Evolutionary conservation across 495 filamentous ascomycete species (phyloP).

Genomic region (Mytilinidion resinicola): DNA sequence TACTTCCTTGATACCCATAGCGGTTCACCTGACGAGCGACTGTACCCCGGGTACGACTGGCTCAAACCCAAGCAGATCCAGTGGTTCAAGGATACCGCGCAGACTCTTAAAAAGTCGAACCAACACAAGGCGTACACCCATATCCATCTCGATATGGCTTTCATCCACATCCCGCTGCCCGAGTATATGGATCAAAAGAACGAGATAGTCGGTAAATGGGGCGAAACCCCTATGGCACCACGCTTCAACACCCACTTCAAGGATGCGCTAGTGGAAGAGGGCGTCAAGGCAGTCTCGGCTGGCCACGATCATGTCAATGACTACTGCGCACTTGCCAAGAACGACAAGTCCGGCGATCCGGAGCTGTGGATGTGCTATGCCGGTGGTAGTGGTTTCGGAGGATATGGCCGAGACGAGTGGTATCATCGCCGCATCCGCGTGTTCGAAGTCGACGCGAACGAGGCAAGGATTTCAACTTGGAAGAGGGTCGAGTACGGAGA

Average conservation of each 20-base stretch:
- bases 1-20: conserved; percentile 92
- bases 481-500: conserved; percentile 85
- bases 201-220: conserved; percentile 43
- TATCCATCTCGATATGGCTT: conserved; percentile 92
- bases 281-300: conserved; percentile 76
- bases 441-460: conserved; percentile 88
- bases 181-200: conserved; percentile 60
- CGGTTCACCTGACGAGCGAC: conserved; percentile 83
- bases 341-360: conserved; percentile 44
- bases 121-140: conserved; percentile 72
- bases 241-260: conserved; percentile 81
- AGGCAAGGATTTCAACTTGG: conserved; percentile 80
- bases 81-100: conserved; percentile 79
- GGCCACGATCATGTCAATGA: conserved; percentile 98
- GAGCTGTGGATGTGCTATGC: conserved; percentile 99
- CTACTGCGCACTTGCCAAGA: conserved; percentile 70
- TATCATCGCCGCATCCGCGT: conserved; percentile 79
- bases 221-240: conserved; percentile 77
- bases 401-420: conserved; percentile 83
- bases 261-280: conserved; percentile 77
- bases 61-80: conserved; percentile 86
- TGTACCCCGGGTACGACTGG: conserved; percentile 91
- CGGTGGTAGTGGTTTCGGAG: conserved; percentile 82
- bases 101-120: conserved; percentile 53
- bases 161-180: conserved; percentile 93